These are phyloP conservation scores for Boletales sp. DNA, from an alignment of 768 basidiomycete genomes.

Conservation along the genomic window DNA sequence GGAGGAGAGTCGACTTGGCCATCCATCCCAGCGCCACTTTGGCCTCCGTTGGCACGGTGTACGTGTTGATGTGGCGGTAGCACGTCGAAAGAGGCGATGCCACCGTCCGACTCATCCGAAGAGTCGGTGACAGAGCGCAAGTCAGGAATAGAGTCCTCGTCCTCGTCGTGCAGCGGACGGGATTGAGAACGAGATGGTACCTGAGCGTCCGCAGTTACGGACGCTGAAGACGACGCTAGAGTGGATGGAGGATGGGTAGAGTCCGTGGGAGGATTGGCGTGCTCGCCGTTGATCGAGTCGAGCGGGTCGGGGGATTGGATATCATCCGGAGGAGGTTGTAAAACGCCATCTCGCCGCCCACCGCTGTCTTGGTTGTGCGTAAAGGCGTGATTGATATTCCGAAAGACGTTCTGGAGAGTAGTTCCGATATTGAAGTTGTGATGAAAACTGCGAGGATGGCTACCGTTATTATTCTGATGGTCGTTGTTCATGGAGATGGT, in stretches of 20 bases:
- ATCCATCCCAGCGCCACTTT: constrained; percentile 26
- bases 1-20: constrained; percentile 30
- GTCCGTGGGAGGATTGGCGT: constrained; percentile 1
- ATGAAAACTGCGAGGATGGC: constrained; percentile 10
- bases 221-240: background rate
- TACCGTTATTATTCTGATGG: constrained; percentile 5
- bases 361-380: constrained; percentile 1
- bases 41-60: constrained; percentile 31
- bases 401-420: constrained; percentile 27
- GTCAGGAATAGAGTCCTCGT: constrained; percentile 41
- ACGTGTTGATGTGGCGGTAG: constrained; percentile 14
- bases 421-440: constrained; percentile 23
- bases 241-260: constrained; percentile 1
- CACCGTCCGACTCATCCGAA: constrained; percentile 33
- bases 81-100: constrained; percentile 30
- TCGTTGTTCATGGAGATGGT: constrained; percentile 20
- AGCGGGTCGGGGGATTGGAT: constrained; percentile 5
- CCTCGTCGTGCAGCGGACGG: constrained; percentile 21
- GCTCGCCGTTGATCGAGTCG: background rate
- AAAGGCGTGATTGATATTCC: constrained; percentile 32
- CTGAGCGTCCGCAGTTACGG: constrained; percentile 2
- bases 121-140: constrained; percentile 38
- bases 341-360: background rate
- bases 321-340: background rate
- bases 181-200: constrained; percentile 5